phyloP scores from a whole-genome alignment of 139 green algal species.

The Picochlorum sp. region DNA sequence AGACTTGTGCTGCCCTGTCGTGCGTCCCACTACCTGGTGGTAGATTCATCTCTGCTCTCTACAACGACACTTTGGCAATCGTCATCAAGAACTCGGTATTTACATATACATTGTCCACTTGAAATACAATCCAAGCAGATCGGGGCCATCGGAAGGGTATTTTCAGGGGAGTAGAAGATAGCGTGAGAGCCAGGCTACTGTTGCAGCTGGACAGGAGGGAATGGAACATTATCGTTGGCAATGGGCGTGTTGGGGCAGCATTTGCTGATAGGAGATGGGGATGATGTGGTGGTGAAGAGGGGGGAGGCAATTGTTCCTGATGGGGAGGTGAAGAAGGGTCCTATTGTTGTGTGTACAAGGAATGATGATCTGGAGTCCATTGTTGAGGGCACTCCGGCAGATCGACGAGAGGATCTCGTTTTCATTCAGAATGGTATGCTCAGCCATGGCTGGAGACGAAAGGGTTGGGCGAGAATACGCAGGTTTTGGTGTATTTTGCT shows the following conservation, averaged over 20 bases:
- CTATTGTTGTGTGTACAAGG: constrained; percentile 84
- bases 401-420: constrained; percentile 79
- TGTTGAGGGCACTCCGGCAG: constrained; percentile 53
- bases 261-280: constrained; percentile 51
- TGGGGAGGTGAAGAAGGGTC: constrained; percentile 28
- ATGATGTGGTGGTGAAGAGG: constrained; percentile 53
- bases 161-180: too few species aligned
- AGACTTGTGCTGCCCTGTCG: too few species aligned
- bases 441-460: constrained; percentile 81
- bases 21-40: too few species aligned
- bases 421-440: constrained; percentile 99
- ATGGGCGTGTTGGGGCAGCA: constrained; percentile 71
- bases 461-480: constrained; percentile 78
- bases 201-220: background rate
- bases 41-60: too few species aligned
- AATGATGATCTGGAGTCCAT: constrained; percentile 78
- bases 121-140: too few species aligned
- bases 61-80: too few species aligned
- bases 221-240: constrained; percentile 66
- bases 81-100: too few species aligned
- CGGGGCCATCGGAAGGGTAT: too few species aligned
- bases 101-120: too few species aligned
- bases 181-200: too few species aligned
- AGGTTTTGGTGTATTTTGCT: constrained; percentile 97
- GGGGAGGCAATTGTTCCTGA: constrained; percentile 36